A percentile compares a stretch with the other conserved stretches of the same genome.
Conservation (phyloP, 2,329 filamentous ascomycete species). For the Botrytis pseudocinerea region DNA sequence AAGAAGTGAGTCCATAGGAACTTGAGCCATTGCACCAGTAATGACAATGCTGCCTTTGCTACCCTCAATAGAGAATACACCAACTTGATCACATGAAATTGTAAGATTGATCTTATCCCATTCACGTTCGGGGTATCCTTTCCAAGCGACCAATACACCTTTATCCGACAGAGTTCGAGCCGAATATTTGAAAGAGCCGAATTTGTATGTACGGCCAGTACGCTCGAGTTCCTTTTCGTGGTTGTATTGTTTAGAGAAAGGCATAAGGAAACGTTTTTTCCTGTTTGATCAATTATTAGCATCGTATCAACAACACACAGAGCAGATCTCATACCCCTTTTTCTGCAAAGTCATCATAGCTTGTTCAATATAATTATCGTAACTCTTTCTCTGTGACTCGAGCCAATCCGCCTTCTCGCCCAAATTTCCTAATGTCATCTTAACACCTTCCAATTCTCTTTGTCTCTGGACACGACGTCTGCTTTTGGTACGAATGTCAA, state of each 20-base stretch:
- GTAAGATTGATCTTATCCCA: conserved; percentile 94
- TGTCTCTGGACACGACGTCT: conserved; percentile 87
- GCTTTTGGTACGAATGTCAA: conserved; percentile 97
- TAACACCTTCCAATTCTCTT: conserved; percentile 82
- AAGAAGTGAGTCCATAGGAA: conserved; percentile 89
- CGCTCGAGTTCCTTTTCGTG: conserved; percentile 95
- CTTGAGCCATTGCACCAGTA: conserved; percentile 82
- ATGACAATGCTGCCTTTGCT: conserved; percentile 93
- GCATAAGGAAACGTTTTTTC: conserved; percentile 90
- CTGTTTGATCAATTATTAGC: conserved; percentile 45
- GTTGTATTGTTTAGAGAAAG: conserved; percentile 98
- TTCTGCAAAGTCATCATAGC: conserved; percentile 97
- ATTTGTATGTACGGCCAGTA: conserved; percentile 90
- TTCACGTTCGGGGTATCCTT: conserved; percentile 76
- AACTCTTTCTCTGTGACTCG: conserved; percentile 92
- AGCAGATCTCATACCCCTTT: conserved; percentile 64
- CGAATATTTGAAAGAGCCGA: conserved; percentile 97
- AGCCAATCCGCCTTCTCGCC: conserved; percentile 88
- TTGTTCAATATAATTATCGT: conserved; percentile 99
- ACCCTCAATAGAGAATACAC: conserved; percentile 90
- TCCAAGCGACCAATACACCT: conserved; percentile 91
- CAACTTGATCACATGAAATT: conserved; percentile 90
- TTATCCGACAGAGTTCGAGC: conserved; percentile 87
- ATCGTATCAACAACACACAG: neutral
- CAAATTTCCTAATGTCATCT: conserved; percentile 71